phyloP scores from a whole-genome alignment of 1,284 basidiomycete species.

The Apiotrichum sp. region DNA sequence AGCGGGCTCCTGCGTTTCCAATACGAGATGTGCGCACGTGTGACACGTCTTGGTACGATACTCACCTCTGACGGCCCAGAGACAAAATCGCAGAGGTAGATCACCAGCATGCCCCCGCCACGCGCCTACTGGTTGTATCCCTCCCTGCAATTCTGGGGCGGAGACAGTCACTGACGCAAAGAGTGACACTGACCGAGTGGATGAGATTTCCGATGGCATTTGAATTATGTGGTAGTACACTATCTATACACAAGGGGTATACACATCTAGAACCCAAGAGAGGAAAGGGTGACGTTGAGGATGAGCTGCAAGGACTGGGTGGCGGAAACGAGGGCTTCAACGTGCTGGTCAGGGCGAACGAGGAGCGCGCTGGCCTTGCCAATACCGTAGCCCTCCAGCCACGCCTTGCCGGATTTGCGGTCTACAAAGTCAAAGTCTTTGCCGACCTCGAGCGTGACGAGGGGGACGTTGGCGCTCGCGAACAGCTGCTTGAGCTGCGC shows the following conservation, averaged over 20 bases:
- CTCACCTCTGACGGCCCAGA: no score
- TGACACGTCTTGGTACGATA: no score
- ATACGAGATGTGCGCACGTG: no score
- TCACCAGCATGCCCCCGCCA: no score
- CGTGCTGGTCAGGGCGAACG: constrained; percentile 23
- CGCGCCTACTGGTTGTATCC: no score
- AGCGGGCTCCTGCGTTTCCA: no score
- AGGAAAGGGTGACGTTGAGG: constrained; percentile 1
- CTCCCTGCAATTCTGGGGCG: no score
- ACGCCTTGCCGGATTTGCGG: constrained; percentile 12
- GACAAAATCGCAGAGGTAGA: no score
- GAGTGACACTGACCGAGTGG: no score
- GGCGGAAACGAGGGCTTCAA: constrained; percentile 6
- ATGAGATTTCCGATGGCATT: no score
- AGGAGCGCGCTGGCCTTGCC: constrained; percentile 11
- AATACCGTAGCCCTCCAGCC: constrained; percentile 17
- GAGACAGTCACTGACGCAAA: no score
- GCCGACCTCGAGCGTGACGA: constrained; percentile 11
- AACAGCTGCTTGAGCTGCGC: constrained; percentile 6
- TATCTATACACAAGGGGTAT: constrained; percentile 1
- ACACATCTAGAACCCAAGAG: constrained; percentile 3
- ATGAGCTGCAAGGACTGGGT: neutral
- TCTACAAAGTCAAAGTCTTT: constrained; percentile 22
- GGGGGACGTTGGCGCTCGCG: neutral
- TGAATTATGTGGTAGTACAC: neutral